These are phyloP conservation scores for Selaginella tamariscina DNA, from an alignment of 75 land plant species.

Conservation along the genomic window DNA sequence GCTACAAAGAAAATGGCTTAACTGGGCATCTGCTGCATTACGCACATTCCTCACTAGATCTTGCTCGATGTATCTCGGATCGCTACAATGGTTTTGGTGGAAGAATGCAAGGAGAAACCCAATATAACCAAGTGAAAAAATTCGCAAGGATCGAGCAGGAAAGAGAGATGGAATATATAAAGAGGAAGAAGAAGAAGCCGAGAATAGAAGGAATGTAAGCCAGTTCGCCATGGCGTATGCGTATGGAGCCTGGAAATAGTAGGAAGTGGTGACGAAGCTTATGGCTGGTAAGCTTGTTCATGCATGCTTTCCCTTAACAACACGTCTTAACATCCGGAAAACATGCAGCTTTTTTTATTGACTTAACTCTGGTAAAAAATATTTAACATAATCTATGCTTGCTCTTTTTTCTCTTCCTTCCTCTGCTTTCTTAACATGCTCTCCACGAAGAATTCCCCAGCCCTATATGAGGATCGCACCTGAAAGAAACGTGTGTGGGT, in stretches of 20 bases:
- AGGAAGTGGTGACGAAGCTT: neutral
- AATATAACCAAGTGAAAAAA: too few species aligned
- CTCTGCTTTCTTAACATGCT: conserved; percentile 38
- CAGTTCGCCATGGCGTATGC: neutral
- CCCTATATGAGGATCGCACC: conserved; percentile 65
- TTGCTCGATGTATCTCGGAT: too few species aligned
- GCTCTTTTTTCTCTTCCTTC: neutral
- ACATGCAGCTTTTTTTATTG: neutral
- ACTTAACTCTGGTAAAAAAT: neutral
- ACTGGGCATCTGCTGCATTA: too few species aligned
- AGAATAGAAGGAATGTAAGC: neutral
- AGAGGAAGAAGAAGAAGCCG: neutral
- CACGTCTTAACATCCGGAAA: neutral
- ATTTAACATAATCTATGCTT: neutral
- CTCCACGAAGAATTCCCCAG: conserved; percentile 54
- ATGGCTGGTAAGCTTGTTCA: neutral
- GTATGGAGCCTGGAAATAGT: neutral
- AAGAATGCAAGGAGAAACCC: too few species aligned
- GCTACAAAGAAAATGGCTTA: too few species aligned
- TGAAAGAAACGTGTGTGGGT: conserved; percentile 9
- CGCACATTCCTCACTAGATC: too few species aligned
- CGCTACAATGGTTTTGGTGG: too few species aligned
- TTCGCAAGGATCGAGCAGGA: too few species aligned
- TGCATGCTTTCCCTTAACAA: neutral
- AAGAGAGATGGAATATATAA: too few species aligned